Conservation (phyloP, 2,329 filamentous ascomycete species). For the Cyphellophora europaea region DNA sequence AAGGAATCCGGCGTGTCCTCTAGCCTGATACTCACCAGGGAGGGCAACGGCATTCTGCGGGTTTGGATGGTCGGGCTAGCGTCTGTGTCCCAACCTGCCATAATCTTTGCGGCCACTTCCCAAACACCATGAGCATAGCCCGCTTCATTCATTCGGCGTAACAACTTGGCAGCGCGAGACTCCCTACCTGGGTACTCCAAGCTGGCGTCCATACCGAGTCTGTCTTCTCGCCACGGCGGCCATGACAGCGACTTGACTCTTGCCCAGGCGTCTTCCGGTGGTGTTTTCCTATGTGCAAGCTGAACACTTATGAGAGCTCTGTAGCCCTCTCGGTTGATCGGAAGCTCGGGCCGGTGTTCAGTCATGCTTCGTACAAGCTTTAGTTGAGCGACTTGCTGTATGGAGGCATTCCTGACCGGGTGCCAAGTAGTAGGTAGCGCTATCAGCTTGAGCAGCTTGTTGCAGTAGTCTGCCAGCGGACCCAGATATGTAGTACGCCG, state of each 20-base stretch:
- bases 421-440: slow-evolving; percentile 36
- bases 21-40: slow-evolving; percentile 11
- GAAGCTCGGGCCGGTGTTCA: slow-evolving; percentile 41
- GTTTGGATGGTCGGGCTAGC: slow-evolving; percentile 54
- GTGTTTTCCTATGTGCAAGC: slow-evolving; percentile 47
- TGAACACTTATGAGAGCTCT: slow-evolving; percentile 47
- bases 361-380: slow-evolving; percentile 49
- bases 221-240: slow-evolving; percentile 58
- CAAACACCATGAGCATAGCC: slow-evolving; percentile 44
- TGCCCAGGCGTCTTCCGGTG: slow-evolving; percentile 47
- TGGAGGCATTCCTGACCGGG: slow-evolving; percentile 38
- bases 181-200: slow-evolving; percentile 47
- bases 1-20: slow-evolving; percentile 3
- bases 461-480: slow-evolving; percentile 27
- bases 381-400: slow-evolving; percentile 51
- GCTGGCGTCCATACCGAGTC: slow-evolving; percentile 49
- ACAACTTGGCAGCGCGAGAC: slow-evolving; percentile 46
- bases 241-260: slow-evolving; percentile 50
- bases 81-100: slow-evolving; percentile 56
- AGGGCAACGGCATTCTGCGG: slow-evolving; percentile 23
- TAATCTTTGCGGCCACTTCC: slow-evolving; percentile 45
- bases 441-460: slow-evolving; percentile 38
- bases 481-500: background rate
- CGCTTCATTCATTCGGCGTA: slow-evolving; percentile 49
- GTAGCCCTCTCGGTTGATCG: slow-evolving; percentile 50